Evolutionary conservation across 2,329 filamentous ascomycete genomes (phyloP), one percentile per base, ranked within the genome.

Genomic region (Penicillium frequentans): DNA sequence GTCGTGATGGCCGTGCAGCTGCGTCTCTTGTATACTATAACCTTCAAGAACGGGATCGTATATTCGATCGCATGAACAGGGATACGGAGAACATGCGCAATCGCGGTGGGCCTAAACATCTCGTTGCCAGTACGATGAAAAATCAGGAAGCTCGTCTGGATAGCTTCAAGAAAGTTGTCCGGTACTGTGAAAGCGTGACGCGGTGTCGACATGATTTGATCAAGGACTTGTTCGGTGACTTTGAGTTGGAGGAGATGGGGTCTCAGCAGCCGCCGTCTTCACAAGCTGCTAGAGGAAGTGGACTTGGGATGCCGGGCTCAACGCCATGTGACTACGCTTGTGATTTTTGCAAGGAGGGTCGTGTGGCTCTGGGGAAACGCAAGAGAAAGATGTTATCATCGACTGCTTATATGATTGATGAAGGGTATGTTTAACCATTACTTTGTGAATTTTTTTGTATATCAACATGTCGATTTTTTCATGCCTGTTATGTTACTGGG

Each of bases 21-120:
- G 85, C 89, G 59, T 97, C 92, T 69, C 90, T 96, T 53, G 79
- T 98, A 54, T 96, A 97, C 75, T 98, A 97, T 75, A 92, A 88
- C 58, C 86, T 90, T 13, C 90, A 96, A 73, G 93, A 97, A 69
- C 82, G 91, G 26, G 90, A 96, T 68, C 84, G 91, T 1, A 85
- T 90, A 10, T 85, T 82, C 10, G 75, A 75, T 26, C 79, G 84
- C 55, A 76, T 87, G 64, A 66, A 71, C 16, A 70, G 75, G 11
- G 81, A 81, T 59, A 70, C 64, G 55, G 76, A 70, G 56, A 75
- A 69, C 31, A 73, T 74, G 26, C 70, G 69, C 43, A 70, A 69
- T 51, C 61, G 66, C 27, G 69, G 68, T 21, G 62, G 64, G 26
- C 62, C 65, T 27, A 67, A 67, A 35, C 55, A 60, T 5, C 54